Conservation (phyloP, 441 rosid genomes). For the Croton laevigatus region DNA sequence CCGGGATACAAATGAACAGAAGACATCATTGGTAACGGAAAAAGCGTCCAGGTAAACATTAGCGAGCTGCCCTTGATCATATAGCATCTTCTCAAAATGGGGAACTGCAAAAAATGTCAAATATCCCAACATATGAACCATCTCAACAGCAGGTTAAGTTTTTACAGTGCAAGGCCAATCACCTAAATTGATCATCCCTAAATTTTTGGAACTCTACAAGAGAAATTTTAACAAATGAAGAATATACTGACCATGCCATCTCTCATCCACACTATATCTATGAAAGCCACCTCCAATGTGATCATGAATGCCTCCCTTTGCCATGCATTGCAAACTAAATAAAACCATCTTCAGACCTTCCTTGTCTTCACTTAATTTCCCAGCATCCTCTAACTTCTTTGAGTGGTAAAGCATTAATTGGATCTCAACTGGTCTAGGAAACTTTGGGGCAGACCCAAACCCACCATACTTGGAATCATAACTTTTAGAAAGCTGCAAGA, state of each 20-base stretch:
- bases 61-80: constrained; percentile 92
- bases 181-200: constrained; percentile 7
- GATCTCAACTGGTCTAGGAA: constrained; percentile 95
- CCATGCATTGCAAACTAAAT: constrained; percentile 85
- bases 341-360: constrained; percentile 53
- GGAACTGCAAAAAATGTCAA: constrained; percentile 66
- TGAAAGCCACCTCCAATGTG: constrained; percentile 96
- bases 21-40: constrained; percentile 58
- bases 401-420: constrained; percentile 82
- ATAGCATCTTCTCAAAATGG: constrained; percentile 97
- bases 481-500: constrained; percentile 70
- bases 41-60: constrained; percentile 81
- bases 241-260: constrained; percentile 81
- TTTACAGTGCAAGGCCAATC: not conserved
- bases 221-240: not conserved
- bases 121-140: not conserved
- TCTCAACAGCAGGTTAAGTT: not conserved
- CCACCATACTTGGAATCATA: constrained; percentile 79
- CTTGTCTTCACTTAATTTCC: constrained; percentile 45
- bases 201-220: constrained; percentile 2
- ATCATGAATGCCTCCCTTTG: constrained; percentile 93
- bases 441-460: constrained; percentile 95
- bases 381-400: constrained; percentile 63
- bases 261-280: constrained; percentile 94
- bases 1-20: constrained; percentile 55